phyloP scores from a whole-genome alignment of 805 yeast species.

The Kazachstania kunashirensis region DNA sequence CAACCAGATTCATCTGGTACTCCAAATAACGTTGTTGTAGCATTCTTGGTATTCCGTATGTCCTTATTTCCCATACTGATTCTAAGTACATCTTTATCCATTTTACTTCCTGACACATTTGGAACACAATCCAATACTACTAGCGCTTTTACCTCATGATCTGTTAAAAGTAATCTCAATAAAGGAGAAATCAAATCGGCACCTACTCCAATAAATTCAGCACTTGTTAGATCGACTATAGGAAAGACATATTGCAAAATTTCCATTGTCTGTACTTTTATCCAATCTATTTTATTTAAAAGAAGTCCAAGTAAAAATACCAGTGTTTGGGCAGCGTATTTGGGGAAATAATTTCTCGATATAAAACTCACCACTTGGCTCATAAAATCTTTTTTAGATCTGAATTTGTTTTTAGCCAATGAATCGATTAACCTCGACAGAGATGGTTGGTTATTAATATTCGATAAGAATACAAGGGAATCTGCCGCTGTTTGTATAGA shows the following conservation, averaged over 20 bases:
- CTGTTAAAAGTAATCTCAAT: constrained; percentile 67
- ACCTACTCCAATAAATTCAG: constrained; percentile 80
- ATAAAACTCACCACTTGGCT: constrained; percentile 69
- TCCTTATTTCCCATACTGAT: constrained; percentile 82
- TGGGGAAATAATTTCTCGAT: constrained; percentile 60
- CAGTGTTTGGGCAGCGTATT: constrained; percentile 61
- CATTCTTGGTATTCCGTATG: constrained; percentile 70
- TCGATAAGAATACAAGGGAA: constrained; percentile 53
- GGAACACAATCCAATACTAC: constrained; percentile 83
- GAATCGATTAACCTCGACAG: constrained; percentile 69
- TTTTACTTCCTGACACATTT: constrained; percentile 77
- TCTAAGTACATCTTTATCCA: constrained; percentile 84
- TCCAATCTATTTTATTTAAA: constrained; percentile 69
- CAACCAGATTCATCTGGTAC: constrained; percentile 88
- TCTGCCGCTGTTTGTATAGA: constrained; percentile 47
- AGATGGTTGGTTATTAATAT: constrained; percentile 42
- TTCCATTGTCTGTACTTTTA: constrained; percentile 70
- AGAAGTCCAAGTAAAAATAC: constrained; percentile 70
- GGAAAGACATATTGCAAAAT: constrained; percentile 68
- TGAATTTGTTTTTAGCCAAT: constrained; percentile 63
- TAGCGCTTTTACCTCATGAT: constrained; percentile 78
- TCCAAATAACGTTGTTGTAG: constrained; percentile 84
- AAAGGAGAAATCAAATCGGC: constrained; percentile 92
- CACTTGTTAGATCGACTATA: constrained; percentile 60
- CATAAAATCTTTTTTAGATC: constrained; percentile 85